Evolutionary conservation across 176 grass and related monocot genomes (phyloP).

Genomic region (Oryza meridionalis): DNA sequence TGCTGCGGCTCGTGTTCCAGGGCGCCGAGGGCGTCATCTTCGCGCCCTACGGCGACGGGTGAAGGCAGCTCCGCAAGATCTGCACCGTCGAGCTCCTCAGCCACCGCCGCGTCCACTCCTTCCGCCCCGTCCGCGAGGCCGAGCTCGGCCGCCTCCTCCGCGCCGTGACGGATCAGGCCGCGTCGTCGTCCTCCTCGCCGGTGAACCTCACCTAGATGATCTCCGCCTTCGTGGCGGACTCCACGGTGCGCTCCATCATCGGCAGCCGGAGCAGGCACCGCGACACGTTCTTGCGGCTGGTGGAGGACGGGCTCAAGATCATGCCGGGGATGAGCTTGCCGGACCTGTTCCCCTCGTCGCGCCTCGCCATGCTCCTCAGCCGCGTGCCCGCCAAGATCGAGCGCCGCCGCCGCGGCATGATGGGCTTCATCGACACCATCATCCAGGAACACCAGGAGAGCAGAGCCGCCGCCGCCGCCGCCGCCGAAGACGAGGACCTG

Average conservation of each 20-base stretch:
- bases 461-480: neutral
- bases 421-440: conserved; percentile 40
- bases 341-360: conserved; percentile 63
- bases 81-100: conserved; percentile 45
- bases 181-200: no score
- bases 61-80: conserved; percentile 63
- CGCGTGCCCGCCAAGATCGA: conserved; percentile 4
- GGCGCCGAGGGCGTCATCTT: conserved; percentile 54
- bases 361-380: conserved; percentile 47
- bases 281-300: conserved; percentile 30
- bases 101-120: conserved; percentile 53
- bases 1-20: conserved; percentile 20
- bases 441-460: conserved; percentile 46
- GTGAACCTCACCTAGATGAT: conserved; percentile 33
- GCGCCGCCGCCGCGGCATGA: conserved; percentile 32
- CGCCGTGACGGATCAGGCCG: neutral
- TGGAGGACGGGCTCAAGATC: conserved; percentile 31
- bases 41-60: conserved; percentile 54
- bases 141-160: conserved; percentile 38
- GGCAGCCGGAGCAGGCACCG: conserved; percentile 44
- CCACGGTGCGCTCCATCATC: conserved; percentile 56
- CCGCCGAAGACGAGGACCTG: conserved; percentile 42
- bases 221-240: conserved; percentile 32
- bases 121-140: conserved; percentile 27
- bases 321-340: conserved; percentile 56